Evolutionary conservation across 306 rosid species (phyloP), one percentile per base, ranked within the genome.

Genomic region (Elaeagnus macrophylla): DNA sequence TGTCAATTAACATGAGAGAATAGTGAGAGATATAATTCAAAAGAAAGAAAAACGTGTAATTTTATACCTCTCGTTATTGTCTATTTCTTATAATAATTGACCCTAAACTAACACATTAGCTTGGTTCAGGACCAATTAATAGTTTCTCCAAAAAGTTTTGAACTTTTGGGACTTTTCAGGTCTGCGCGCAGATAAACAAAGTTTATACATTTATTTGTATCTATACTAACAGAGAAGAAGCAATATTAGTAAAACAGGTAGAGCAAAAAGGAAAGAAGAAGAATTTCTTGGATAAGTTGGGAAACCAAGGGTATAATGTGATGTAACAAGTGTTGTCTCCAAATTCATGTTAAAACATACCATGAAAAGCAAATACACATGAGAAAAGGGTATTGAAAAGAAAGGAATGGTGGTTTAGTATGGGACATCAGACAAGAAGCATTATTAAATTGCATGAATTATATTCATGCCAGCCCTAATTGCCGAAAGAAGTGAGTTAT

Each of bases 361-460:
- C 16, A 64, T 35, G 53, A 48, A 64, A 65, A 53, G 51, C 41
- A 67, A 55, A 69, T 18, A 20, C 38, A 59, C 61, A 50, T 51
- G 25, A 10, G 8, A 42, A 60, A 45, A 51, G 54, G 14, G 50
- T 56, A 61, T 18, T 36, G 37, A 8, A 48, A 58, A 58, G 64
- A 57, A 35, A 58, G n/a, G 39, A n/a, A 6, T 53, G 63, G 53
- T 49, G 66, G 46, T 60, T 60, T 2, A 20, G 19, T 20, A 68
- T 66, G 81, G 81, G 75, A 47, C 68, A 73, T 69, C 64, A 65
- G 71, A 59, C 77, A 66, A 73, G 69, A 57, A 65, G 62, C 73
- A 69, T 75, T 61, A 68, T 76, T 64, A 53, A 68, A 60, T 54
- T 65, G 69, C 54, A 81, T 48, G 50, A 50, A 64, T 69, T 67